Percentiles rank a stretch among this genome's conserved stretches.
Evolutionary conservation across 106 monocot species (phyloP).

Genomic region (Acanthochlamys bracteata): DNA sequence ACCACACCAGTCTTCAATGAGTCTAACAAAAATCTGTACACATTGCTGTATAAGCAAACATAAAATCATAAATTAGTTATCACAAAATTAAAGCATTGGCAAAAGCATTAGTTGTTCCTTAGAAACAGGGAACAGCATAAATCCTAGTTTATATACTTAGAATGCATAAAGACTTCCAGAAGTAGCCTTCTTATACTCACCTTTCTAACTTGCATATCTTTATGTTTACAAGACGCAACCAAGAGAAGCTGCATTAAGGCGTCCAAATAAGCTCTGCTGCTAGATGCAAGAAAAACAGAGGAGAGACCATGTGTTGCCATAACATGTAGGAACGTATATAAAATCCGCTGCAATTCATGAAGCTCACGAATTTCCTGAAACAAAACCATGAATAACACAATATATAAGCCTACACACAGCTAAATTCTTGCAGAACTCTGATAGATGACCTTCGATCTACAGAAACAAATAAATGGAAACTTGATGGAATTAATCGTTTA

Average conservation of each 20-base stretch:
- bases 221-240: constrained; percentile 66
- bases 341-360: constrained; percentile 69
- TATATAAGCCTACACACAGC: too few relatives aligned
- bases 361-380: constrained; percentile 86
- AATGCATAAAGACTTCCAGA: too few relatives aligned
- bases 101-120: too few relatives aligned
- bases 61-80: too few relatives aligned
- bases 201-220: constrained; percentile 76
- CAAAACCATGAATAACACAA: constrained; percentile 3
- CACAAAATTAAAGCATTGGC: too few relatives aligned
- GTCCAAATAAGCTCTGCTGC: constrained; percentile 55
- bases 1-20: constrained; percentile 83
- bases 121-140: too few relatives aligned
- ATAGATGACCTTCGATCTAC: too few relatives aligned
- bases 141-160: too few relatives aligned
- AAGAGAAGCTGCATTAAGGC: constrained; percentile 62
- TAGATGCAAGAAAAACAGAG: constrained; percentile 60
- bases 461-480: too few relatives aligned
- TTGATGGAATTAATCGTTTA: too few relatives aligned
- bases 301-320: constrained; percentile 75
- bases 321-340: constrained; percentile 87
- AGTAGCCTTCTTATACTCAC: constrained; percentile 14
- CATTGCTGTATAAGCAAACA: constrained; percentile 42
- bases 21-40: constrained; percentile 74
- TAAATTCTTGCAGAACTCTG: too few relatives aligned